Percentiles rank a stretch among this genome's conserved stretches.
These are phyloP conservation scores for Penicillium sp. DNA, from an alignment of 2,329 filamentous ascomycete genomes.

Conservation along the genomic window DNA sequence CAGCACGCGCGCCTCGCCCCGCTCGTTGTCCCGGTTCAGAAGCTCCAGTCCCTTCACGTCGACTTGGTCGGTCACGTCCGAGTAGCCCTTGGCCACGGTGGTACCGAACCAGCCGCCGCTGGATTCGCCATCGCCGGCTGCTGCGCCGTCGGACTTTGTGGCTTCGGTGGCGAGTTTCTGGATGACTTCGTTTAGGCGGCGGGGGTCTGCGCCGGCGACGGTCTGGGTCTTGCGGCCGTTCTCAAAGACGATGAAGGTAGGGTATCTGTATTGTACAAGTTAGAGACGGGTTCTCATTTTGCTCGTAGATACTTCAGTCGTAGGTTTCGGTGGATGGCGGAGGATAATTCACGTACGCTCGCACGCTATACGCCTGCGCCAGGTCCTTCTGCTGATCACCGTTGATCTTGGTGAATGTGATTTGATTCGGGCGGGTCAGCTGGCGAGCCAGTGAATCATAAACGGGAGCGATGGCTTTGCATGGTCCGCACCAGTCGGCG, in stretches of 20 bases:
- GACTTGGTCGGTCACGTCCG: slow-evolving; percentile 78
- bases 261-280: slow-evolving; percentile 56
- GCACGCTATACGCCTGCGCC: slow-evolving; percentile 70
- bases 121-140: slow-evolving; percentile 42
- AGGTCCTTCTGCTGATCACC: slow-evolving; percentile 75
- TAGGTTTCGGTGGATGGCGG: not conserved
- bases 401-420: slow-evolving; percentile 88
- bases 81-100: slow-evolving; percentile 75
- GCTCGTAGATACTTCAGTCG: not conserved
- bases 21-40: slow-evolving; percentile 79
- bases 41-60: slow-evolving; percentile 80
- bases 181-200: slow-evolving; percentile 69
- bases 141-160: slow-evolving; percentile 46
- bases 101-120: slow-evolving; percentile 70
- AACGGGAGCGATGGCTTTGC: slow-evolving; percentile 78
- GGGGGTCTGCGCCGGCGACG: slow-evolving; percentile 72
- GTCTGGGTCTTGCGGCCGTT: slow-evolving; percentile 67
- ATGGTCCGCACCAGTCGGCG: slow-evolving; percentile 82
- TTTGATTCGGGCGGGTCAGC: slow-evolving; percentile 68
- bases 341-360: slow-evolving; percentile 51
- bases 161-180: slow-evolving; percentile 70
- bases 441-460: slow-evolving; percentile 75
- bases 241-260: slow-evolving; percentile 90
- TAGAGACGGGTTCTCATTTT: not conserved
- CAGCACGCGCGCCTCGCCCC: slow-evolving; percentile 70